Evolutionary conservation across 169 alveolate species (phyloP), one percentile per base, ranked within the genome.

Genomic region (Fabrea salina): DNA sequence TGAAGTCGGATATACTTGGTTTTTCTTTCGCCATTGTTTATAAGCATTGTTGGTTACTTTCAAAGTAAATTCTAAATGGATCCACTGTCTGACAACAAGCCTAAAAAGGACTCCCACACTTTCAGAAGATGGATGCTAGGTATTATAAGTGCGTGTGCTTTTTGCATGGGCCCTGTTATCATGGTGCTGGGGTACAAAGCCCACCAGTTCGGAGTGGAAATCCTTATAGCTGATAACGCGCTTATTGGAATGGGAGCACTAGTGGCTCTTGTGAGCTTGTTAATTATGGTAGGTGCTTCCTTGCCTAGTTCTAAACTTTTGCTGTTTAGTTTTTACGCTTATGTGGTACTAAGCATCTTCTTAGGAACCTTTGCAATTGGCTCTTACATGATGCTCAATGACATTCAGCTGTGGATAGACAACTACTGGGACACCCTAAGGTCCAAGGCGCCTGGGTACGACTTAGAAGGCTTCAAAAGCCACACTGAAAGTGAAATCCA

Each of bases 111-210:
- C 11, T 35, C 22, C 11, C 22, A 56, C 13, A 68, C 16, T 16
- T 68, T 68, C 30, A 19, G 64, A n/a, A 43, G 57, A 35, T 72
- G 80, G 49, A 72, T 72, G 32, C 66, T 72, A 33, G 80, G 80
- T 1, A 13, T 72, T 2, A 11, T 27, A 16, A 72, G 47, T n/a
- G 47, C 70, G 8, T 33, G 71, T 11, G n/a, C 47, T 72, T 19
- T 53, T n/a, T 67, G 27, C 16, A 8, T 72, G 13, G 80, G 80
- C 1, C 80, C 80, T 2, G n/a, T 72, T 16, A 72, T 72, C 8
- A 51, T 72, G 27, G 22, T 19, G 6, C 70, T 50, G 33, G 80
- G 80, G 1, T 72, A 72, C 32, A 16, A 51, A 51, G 80, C 80
- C 25, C 47, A 32, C 51, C 7, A 27, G 43, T 72, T 72, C 37